Conservation (phyloP, 495 filamentous ascomycete genomes). For the Penicillium manginii region DNA sequence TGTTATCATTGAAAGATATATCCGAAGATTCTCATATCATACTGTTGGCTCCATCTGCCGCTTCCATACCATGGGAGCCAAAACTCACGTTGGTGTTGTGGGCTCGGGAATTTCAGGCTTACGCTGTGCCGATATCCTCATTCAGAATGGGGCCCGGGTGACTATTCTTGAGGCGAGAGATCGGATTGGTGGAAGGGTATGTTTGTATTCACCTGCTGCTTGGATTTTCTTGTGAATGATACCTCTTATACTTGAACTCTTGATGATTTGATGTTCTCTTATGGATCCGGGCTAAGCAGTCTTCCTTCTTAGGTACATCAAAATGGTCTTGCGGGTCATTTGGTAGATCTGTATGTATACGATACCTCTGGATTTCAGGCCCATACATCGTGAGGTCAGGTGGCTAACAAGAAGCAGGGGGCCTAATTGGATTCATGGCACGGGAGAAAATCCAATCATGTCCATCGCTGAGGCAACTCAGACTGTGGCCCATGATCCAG, state of each 20-base stretch:
- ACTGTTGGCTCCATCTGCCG: not conserved
- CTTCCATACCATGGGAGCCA: slow-evolving; percentile 31
- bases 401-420: slow-evolving; percentile 53
- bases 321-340: slow-evolving; percentile 39
- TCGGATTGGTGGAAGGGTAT: slow-evolving; percentile 81
- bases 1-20: not conserved
- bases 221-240: not conserved
- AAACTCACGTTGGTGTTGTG: slow-evolving; percentile 69
- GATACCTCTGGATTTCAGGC: not conserved
- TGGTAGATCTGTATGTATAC: slow-evolving; percentile 51
- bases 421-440: slow-evolving; percentile 96
- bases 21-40: not conserved
- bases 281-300: not conserved
- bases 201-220: slow-evolving; percentile 15
- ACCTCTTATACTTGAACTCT: not conserved
- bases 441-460: slow-evolving; percentile 80
- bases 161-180: slow-evolving; percentile 85
- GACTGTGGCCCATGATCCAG: slow-evolving; percentile 59
- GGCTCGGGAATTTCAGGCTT: slow-evolving; percentile 90
- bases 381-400: not conserved
- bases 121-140: slow-evolving; percentile 79
- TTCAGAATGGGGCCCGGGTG: slow-evolving; percentile 77
- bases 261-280: not conserved
- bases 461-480: slow-evolving; percentile 72
- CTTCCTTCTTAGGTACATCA: slow-evolving; percentile 41